These are phyloP conservation scores for Sungouiozyma intestinalis DNA, from an alignment of 805 yeast species.

Conservation along the genomic window DNA sequence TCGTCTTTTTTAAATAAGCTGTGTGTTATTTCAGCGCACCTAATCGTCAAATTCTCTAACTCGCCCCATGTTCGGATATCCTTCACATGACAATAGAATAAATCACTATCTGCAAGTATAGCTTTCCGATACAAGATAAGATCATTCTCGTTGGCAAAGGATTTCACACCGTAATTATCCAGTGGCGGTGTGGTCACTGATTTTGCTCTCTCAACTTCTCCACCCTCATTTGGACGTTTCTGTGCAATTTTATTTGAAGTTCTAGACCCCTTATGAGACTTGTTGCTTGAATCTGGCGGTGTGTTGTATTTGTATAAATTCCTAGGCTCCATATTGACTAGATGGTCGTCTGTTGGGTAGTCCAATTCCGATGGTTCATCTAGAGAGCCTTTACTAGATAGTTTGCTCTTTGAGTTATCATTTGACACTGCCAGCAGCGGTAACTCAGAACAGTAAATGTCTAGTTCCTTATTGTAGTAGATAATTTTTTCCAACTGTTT, in stretches of 20 bases:
- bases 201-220: slow-evolving; percentile 2
- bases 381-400: background rate
- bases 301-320: slow-evolving; percentile 13
- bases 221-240: slow-evolving; percentile 6
- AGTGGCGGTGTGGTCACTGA: background rate
- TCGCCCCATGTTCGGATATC: slow-evolving; percentile 56
- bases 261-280: background rate
- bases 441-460: slow-evolving; percentile 46
- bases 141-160: slow-evolving; percentile 3
- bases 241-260: slow-evolving; percentile 6
- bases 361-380: slow-evolving; percentile 10
- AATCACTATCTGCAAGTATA: slow-evolving; percentile 26
- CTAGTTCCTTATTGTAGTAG: slow-evolving; percentile 50
- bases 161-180: background rate
- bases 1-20: slow-evolving; percentile 43
- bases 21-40: slow-evolving; percentile 37
- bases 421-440: slow-evolving; percentile 36
- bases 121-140: slow-evolving; percentile 14
- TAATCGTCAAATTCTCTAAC: slow-evolving; percentile 37
- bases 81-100: slow-evolving; percentile 49
- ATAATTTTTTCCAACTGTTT: slow-evolving; percentile 36
- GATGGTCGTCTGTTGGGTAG: slow-evolving; percentile 24
- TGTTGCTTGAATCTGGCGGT: slow-evolving; percentile 4
- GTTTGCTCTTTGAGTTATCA: background rate
- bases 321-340: slow-evolving; percentile 23